Evolutionary conservation across 2,329 filamentous ascomycete genomes (phyloP).

Genomic region (Tolypocladium nubicola): DNA sequence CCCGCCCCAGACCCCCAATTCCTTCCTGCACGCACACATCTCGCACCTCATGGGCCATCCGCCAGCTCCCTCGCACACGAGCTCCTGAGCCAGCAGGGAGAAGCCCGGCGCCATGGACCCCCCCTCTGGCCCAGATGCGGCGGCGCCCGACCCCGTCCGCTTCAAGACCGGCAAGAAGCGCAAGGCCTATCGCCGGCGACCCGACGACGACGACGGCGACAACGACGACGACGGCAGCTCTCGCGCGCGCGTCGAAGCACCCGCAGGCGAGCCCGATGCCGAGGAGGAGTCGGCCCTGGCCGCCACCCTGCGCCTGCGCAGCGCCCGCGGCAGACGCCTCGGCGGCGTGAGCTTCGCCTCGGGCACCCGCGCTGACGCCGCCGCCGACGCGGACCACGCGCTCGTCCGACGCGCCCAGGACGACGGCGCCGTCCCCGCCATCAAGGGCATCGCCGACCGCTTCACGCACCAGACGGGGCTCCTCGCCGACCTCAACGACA

Average conservation of each 20-base stretch:
- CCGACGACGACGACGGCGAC: conserved; percentile 16
- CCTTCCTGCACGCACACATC: neutral
- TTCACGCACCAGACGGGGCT: conserved; percentile 66
- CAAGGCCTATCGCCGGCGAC: conserved; percentile 46
- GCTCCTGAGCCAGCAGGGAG: neutral
- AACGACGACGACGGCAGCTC: neutral
- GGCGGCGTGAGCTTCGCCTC: conserved; percentile 48
- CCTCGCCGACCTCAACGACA: conserved; percentile 54
- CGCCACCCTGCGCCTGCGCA: conserved; percentile 42
- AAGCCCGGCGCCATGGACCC: conserved; percentile 9
- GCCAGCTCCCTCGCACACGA: neutral
- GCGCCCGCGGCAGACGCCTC: conserved; percentile 35
- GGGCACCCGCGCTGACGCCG: conserved; percentile 7
- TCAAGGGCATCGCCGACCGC: conserved; percentile 28
- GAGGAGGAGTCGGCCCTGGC: conserved; percentile 26
- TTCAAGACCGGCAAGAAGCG: conserved; percentile 51
- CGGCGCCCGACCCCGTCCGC: conserved; percentile 22
- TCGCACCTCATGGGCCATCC: neutral
- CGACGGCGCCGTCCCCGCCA: conserved; percentile 17
- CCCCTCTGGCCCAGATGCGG: neutral
- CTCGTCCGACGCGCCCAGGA: conserved; percentile 24
- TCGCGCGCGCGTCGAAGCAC: neutral
- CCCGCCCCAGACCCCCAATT: neutral
- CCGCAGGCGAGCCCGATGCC: conserved; percentile 1
- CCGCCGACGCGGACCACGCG: conserved; percentile 5